Conservation (phyloP, 495 filamentous ascomycete species). For the Xylaria castorea region DNA sequence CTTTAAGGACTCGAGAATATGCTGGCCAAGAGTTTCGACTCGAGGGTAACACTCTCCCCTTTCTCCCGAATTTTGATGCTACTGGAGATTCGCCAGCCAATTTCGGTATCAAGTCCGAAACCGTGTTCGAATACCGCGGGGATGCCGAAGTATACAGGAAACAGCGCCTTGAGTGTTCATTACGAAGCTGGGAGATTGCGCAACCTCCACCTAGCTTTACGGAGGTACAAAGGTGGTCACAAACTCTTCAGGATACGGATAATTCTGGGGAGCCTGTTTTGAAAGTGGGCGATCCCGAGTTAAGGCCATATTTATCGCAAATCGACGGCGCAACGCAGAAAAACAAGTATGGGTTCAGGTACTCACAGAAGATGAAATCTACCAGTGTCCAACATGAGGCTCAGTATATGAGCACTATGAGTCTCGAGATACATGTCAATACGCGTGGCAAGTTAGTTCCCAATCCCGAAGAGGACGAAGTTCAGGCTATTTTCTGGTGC, state of each 20-base stretch:
- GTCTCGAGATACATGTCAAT: slow-evolving; percentile 93
- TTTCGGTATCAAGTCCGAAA: slow-evolving; percentile 57
- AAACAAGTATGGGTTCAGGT: slow-evolving; percentile 84
- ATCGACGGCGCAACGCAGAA: slow-evolving; percentile 90
- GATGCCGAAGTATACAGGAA: slow-evolving; percentile 58
- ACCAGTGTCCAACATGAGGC: slow-evolving; percentile 83
- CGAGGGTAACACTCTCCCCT: slow-evolving; percentile 74
- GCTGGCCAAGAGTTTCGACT: slow-evolving; percentile 87
- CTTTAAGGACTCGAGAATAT: slow-evolving; percentile 79
- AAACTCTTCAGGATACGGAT: slow-evolving; percentile 42
- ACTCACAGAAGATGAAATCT: slow-evolving; percentile 77
- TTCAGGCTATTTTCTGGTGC: slow-evolving; percentile 92
- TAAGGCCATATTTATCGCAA: slow-evolving; percentile 69
- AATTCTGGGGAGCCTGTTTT: slow-evolving; percentile 62
- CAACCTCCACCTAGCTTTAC: slow-evolving; percentile 69
- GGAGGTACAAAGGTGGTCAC: slow-evolving; percentile 76
- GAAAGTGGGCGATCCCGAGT: slow-evolving; percentile 41
- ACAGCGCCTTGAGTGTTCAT: slow-evolving; percentile 58
- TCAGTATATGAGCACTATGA: slow-evolving; percentile 97
- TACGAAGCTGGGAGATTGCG: slow-evolving; percentile 71
- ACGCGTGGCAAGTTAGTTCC: slow-evolving; percentile 80
- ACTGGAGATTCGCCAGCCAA: slow-evolving; percentile 62
- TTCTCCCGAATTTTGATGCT: slow-evolving; percentile 79
- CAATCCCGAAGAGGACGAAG: slow-evolving; percentile 88
- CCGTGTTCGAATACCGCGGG: slow-evolving; percentile 54